Base-by-base conservation (phyloP, 139 green algal species). In the Chlamydomonas sp. region DNA sequence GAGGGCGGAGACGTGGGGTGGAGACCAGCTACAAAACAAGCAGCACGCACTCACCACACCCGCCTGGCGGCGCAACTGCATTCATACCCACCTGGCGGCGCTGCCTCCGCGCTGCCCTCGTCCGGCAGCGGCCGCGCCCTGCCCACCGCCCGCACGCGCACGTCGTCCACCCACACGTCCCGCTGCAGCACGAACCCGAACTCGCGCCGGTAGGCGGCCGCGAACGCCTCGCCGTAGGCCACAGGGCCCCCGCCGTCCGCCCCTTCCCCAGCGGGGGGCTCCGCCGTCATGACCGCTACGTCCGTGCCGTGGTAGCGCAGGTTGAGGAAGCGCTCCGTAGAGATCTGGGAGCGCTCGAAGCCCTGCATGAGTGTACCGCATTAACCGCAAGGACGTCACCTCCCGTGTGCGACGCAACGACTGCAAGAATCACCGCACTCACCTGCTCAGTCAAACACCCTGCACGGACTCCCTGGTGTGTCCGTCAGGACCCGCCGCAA, bases 161-260 rank as follows among this genome's bases (percentile, higher is more conserved):
- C 73, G 89, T 99, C 97, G 81, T 99, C 98, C 63, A 99, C 94
- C 68, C 97, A 61, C 14, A 99, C 89, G 16, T 80, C 86, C 0
- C 98, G 94, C 15, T 94, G 88, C 72, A 99, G 91, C 63, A 96
- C 93, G 89, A 99, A 99, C 0, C 98, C 98, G 93, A 98, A 99
- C 92, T 99, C 97, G 10, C 95, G 93, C 79, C 92, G 90, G 89
- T 98, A 98, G 2, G 89, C 85, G 12, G 91, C 88, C 63, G 64
- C 84, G 57, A 88, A 88, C 9, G 84, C 84, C 4, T 62, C 66
- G 17, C 60, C 84, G 74, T 88, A 88, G 5, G 14, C 12, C 66
- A 14, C 66, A 49, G 31, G 31, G 31, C 49, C 72, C 57, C 5
- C 77, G 63, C 9, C 74, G 0, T 69, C 80, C 1, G 57, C 64